phyloP scores from a whole-genome alignment of 805 yeast genomes.

The Myxozyma monticola region DNA sequence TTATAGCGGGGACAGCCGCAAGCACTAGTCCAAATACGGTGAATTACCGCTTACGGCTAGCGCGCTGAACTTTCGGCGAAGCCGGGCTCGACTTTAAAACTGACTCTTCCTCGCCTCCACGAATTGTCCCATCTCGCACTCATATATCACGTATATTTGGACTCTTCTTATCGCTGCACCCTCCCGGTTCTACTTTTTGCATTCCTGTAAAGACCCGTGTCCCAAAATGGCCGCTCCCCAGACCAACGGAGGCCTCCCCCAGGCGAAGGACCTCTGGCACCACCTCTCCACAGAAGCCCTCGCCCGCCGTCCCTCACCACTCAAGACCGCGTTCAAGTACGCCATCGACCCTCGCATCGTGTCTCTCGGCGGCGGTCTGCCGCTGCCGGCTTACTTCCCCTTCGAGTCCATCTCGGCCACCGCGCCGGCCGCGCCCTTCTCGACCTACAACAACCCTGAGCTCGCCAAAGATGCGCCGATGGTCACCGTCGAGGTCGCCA shows the following conservation, averaged over 20 bases:
- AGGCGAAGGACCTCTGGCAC: slow-evolving; percentile 72
- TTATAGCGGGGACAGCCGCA: too few species aligned
- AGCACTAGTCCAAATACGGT: too few species aligned
- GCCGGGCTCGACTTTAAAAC: too few species aligned
- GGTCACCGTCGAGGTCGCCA: slow-evolving; percentile 41
- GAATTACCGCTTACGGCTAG: too few species aligned
- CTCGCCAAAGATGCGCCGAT: slow-evolving; percentile 30
- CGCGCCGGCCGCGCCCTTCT: slow-evolving; percentile 76
- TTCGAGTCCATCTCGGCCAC: slow-evolving; percentile 72
- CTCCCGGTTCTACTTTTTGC: too few species aligned
- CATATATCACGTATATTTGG: too few species aligned
- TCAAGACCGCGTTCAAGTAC: slow-evolving; percentile 82
- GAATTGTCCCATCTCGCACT: too few species aligned
- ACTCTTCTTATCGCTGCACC: too few species aligned
- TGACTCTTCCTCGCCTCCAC: too few species aligned
- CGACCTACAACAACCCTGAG: slow-evolving; percentile 57
- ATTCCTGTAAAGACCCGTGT: too few species aligned
- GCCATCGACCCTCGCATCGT: slow-evolving; percentile 71
- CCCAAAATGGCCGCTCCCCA: neutral
- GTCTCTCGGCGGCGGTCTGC: slow-evolving; percentile 94
- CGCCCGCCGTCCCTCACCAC: slow-evolving; percentile 72
- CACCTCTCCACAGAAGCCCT: slow-evolving; percentile 75
- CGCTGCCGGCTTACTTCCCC: slow-evolving; percentile 88
- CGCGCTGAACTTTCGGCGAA: too few species aligned
- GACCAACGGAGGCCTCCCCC: slow-evolving; percentile 32